Base-by-base conservation (phyloP, 305 asterid species). In the Coffea humblotiana region DNA sequence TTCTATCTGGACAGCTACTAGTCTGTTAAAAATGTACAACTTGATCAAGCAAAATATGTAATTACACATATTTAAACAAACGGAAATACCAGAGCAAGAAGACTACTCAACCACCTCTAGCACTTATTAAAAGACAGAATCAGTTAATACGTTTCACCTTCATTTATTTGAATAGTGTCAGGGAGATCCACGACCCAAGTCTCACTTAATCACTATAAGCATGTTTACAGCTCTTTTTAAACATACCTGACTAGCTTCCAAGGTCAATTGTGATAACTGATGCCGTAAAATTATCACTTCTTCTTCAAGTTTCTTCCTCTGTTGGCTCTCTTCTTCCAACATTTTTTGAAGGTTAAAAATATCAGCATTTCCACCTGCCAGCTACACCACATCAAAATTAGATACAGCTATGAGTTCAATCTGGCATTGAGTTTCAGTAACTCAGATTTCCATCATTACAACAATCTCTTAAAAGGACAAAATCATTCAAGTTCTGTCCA, bases 251-350 rank as follows among this genome's bases (percentile, higher is more conserved):
- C 89, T 89, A 84, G 93, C 89, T 88, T 90, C 98, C 76, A 86
- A 66, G 65, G 93, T 89, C 83, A 93, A 84, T 52, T 89, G 96
- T 23, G 94, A 82, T 83, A 93, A 82, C 85, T 94, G 97, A 89
- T 88, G 92, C 77, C 86, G 92, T 80, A 96, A 86, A 84, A 89
- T 82, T 77, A 87, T 88, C 82, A 96, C 92, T 88, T 94, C 99
- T 84, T 94, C 98, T 90, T 96, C 99, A 85, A 96, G 93, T 83
- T 89, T 91, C 90, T 88, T 90, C 90, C 90, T 96, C 82, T 93
- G 92, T 81, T 81, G 86, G 70, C 84, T 88, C 88, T 96, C 99
- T 86, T 92, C 98, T 84, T 92, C 99, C 87, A 92, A 85, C 78
- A 87, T 74, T 89, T 89, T 89, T 80, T 89, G 92, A 85, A 96